Percentiles rank a stretch among this genome's conserved stretches.
Evolutionary conservation across 2,329 filamentous ascomycete species (phyloP).

Genomic region (Cercospora brassicicola): DNA sequence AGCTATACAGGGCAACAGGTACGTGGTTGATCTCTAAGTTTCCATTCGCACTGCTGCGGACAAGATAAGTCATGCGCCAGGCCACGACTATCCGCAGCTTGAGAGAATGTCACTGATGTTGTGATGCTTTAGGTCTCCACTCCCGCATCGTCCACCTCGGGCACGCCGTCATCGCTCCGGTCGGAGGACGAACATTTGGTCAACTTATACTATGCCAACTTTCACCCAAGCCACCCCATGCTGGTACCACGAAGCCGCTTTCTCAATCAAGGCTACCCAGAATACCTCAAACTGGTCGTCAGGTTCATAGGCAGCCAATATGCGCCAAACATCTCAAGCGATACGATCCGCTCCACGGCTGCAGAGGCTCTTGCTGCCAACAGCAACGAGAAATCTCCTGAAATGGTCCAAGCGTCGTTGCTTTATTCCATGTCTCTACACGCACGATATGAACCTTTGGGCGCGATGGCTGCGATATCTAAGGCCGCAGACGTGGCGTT

Average conservation of each 20-base stretch:
- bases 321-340: slow-evolving; percentile 36
- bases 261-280: slow-evolving; percentile 45
- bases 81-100: neutral
- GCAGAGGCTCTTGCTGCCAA: slow-evolving; percentile 53
- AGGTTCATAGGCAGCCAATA: slow-evolving; percentile 60
- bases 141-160: slow-evolving; percentile 37
- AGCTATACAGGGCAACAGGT: slow-evolving; percentile 3
- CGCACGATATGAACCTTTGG: slow-evolving; percentile 69
- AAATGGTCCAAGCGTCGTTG: slow-evolving; percentile 73
- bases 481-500: slow-evolving; percentile 71
- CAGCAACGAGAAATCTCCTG: slow-evolving; percentile 39
- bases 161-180: slow-evolving; percentile 41
- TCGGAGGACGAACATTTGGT: slow-evolving; percentile 46
- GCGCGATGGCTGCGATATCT: slow-evolving; percentile 65
- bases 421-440: slow-evolving; percentile 76
- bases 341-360: slow-evolving; percentile 48
- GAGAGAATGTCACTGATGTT: neutral
- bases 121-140: slow-evolving; percentile 6
- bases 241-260: slow-evolving; percentile 51
- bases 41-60: neutral
- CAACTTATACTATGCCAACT: slow-evolving; percentile 58
- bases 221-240: slow-evolving; percentile 59
- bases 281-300: slow-evolving; percentile 55
- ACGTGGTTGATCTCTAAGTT: neutral
- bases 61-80: too few relatives aligned